These are phyloP conservation scores for Clarireedia homoeocarpa DNA, from an alignment of 2,329 filamentous ascomycete genomes.

Conservation along the genomic window DNA sequence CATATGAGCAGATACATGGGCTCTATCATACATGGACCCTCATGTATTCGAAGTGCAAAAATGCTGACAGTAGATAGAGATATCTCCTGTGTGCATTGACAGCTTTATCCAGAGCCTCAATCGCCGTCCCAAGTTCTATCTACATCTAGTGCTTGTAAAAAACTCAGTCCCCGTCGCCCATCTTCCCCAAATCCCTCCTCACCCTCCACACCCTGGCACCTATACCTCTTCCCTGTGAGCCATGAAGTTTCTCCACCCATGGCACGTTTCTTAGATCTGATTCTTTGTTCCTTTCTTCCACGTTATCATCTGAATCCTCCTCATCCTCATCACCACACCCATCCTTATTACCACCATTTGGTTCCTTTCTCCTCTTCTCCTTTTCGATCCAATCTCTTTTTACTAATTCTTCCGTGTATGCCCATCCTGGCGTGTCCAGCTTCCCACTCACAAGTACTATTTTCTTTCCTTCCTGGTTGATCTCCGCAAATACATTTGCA, in stretches of 20 bases:
- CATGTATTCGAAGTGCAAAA: too few relatives aligned
- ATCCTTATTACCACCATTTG: background rate
- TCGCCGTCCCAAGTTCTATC: too few relatives aligned
- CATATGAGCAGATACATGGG: too few relatives aligned
- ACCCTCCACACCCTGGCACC: constrained; percentile 58
- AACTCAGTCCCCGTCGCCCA: constrained; percentile 14
- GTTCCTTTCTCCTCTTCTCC: constrained; percentile 3
- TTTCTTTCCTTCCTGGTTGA: constrained; percentile 36
- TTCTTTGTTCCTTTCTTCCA: background rate
- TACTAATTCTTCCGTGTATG: constrained; percentile 57
- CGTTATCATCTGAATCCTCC: constrained; percentile 2
- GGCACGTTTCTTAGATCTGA: constrained; percentile 34
- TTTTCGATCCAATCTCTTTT: constrained; percentile 17
- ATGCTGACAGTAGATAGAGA: too few relatives aligned
- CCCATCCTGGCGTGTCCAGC: constrained; percentile 62
- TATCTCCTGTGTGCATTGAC: too few relatives aligned
- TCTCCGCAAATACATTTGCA: constrained; percentile 32
- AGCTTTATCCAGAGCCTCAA: too few relatives aligned
- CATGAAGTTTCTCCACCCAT: constrained; percentile 52
- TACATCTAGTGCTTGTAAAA: background rate
- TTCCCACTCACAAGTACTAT: constrained; percentile 61
- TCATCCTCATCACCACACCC: background rate
- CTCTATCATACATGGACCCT: too few relatives aligned
- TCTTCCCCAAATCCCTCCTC: constrained; percentile 49
- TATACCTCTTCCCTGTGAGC: constrained; percentile 46